phyloP scores from a whole-genome alignment of 441 rosid genomes.

The Euphorbia celastroides region DNA sequence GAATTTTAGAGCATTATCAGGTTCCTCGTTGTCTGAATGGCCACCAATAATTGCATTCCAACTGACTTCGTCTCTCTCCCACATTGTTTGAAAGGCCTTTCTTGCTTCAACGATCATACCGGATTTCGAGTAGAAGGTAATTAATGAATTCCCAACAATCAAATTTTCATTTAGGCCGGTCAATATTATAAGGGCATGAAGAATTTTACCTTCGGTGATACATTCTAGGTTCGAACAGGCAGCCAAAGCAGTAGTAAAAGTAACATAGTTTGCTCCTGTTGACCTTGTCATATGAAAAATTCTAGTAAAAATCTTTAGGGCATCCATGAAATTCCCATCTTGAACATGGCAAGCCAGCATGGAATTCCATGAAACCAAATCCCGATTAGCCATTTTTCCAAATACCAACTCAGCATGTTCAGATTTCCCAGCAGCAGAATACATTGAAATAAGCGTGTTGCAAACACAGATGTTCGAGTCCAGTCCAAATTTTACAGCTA shows the following conservation, averaged over 20 bases:
- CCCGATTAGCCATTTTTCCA: conserved; percentile 53
- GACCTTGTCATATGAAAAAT: conserved; percentile 37
- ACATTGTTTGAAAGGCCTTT: conserved; percentile 42
- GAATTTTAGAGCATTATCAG: conserved; percentile 36
- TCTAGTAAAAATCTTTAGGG: conserved; percentile 37
- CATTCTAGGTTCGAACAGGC: conserved; percentile 55
- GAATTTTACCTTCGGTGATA: conserved; percentile 42
- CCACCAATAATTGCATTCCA: conserved; percentile 91
- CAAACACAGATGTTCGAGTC: conserved; percentile 43
- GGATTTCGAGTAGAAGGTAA: conserved; percentile 66
- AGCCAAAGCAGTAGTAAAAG: conserved; percentile 66
- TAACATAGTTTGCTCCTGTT: conserved; percentile 44
- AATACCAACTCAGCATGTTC: conserved; percentile 63
- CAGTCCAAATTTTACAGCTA: conserved; percentile 54
- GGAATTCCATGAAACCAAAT: conserved; percentile 76
- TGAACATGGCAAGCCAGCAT: conserved; percentile 54
- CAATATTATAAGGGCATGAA: conserved; percentile 60
- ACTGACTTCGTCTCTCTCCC: conserved; percentile 48
- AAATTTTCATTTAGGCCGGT: conserved; percentile 45
- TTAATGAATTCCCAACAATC: conserved; percentile 60
- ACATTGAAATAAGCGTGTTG: conserved; percentile 73
- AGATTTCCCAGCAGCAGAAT: conserved; percentile 50
- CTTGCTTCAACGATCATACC: conserved; percentile 46
- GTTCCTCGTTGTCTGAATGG: conserved; percentile 50
- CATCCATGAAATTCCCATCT: conserved; percentile 50